Base-by-base conservation (phyloP, 2,329 filamentous ascomycete genomes). In the Cytospora mali region DNA sequence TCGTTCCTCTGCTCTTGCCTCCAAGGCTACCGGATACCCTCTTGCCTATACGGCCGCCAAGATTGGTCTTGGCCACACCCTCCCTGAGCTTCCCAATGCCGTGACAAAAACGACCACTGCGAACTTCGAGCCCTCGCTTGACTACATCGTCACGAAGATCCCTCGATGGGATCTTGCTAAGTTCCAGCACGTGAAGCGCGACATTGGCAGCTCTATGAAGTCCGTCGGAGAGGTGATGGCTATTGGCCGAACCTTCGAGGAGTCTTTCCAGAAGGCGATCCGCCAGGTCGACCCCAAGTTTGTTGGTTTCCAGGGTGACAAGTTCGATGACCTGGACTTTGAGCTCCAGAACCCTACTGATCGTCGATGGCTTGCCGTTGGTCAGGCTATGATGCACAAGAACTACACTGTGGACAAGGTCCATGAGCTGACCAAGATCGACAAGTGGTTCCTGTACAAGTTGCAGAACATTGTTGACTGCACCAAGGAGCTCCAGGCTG, bases 381-480 rank as follows among this genome's bases (percentile, higher is more conserved):
- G 95, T 52, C 93, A 98, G 79, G 95, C 95, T 68, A 96, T 99
- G 92, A 87, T 97, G 69, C 93, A 98, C 81, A 93, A 97, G 80
- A 90, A 90, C 77, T 99, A 99, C 82, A 87, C 91, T 1, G 93
- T 97, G 53, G 94, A 99, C 68, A 88, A 85, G 75, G 84, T 99
- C 18, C 93, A 98, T 74, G 92, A 97, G 7, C 81, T 99, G 70
- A 96, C 91, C 79, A 97, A 97, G 84, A 99, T 99, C 72, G 95
- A 98, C 81, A 97, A 96, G 80, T 98, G 95, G 95, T 99, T 99
- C 84, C 80, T 99, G 71, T 87, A 97, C 87, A 98, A 99, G 85
- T 87, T 99, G 57, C 89, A 97, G 80, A 98, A 98, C 81, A 91
- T 99, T 71, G 95, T 97, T 58, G 87, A 98, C 77, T 93, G 90